Evolutionary conservation across 257 asterid species (phyloP).

Genomic region (Prunella vulgaris): DNA sequence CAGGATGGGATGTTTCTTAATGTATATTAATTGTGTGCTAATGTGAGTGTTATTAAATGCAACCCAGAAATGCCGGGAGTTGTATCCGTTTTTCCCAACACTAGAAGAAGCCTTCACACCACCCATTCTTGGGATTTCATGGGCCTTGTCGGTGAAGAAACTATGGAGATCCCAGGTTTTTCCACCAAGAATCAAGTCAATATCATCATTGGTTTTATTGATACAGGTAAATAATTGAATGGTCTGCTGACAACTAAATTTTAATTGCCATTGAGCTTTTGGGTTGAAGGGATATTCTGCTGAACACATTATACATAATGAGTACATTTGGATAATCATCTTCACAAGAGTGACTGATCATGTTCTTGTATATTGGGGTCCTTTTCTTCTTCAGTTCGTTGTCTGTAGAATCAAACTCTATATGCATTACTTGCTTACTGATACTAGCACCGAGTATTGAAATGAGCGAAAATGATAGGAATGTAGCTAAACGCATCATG

Average conservation of each 20-base stretch:
- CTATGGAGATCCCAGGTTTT: constrained; percentile 89
- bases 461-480: neutral
- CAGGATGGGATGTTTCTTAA: neutral
- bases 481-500: neutral
- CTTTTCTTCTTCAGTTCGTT: neutral
- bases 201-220: constrained; percentile 89
- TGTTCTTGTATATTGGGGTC: neutral
- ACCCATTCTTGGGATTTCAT: constrained; percentile 99
- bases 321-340: neutral
- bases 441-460: neutral
- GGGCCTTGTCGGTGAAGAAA: constrained; percentile 76
- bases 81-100: constrained; percentile 86
- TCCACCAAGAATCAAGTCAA: constrained; percentile 92
- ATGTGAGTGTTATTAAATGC: constrained; percentile 18
- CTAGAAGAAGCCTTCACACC: constrained; percentile 75
- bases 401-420: constrained; percentile 2
- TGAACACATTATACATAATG: neutral
- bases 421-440: constrained; percentile 4
- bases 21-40: neutral
- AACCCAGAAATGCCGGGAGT: constrained; percentile 87
- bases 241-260: neutral
- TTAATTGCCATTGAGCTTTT: neutral
- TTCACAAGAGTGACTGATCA: neutral
- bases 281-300: neutral
- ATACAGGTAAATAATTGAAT: constrained; percentile 55